A percentile compares a stretch with the other conserved stretches of the same genome.
Evolutionary conservation across 1,284 basidiomycete species (phyloP).

Genomic region (Coniferiporia sulphurascens): DNA sequence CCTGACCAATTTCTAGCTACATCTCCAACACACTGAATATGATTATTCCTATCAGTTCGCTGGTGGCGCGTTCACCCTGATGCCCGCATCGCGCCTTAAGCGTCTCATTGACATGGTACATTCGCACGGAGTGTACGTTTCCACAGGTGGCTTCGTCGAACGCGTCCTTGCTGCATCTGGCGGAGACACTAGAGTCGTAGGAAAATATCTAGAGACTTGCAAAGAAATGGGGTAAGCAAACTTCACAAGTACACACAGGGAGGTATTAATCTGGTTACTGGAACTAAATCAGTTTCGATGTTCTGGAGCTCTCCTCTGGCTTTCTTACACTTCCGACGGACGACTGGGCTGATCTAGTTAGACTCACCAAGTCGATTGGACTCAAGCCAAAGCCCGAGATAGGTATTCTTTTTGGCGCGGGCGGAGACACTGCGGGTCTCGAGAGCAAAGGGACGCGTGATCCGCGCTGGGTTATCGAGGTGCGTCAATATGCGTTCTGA

Average conservation of each 20-base stretch:
- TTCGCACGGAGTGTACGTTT: slow-evolving; percentile 37
- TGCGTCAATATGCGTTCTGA: neutral
- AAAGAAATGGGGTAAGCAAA: slow-evolving; percentile 35
- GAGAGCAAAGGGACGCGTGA: slow-evolving; percentile 38
- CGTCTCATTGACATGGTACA: slow-evolving; percentile 37
- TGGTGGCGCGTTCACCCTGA: slow-evolving; percentile 41
- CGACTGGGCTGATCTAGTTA: slow-evolving; percentile 40
- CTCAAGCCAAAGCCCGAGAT: slow-evolving; percentile 44
- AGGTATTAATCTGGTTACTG: neutral
- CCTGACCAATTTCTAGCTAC: too few species aligned
- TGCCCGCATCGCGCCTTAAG: slow-evolving; percentile 37
- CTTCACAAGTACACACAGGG: neutral
- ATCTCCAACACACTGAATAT: neutral
- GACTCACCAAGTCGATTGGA: slow-evolving; percentile 36
- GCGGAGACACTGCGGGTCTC: slow-evolving; percentile 39
- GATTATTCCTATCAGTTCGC: slow-evolving; percentile 28
- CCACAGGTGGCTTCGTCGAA: slow-evolving; percentile 42
- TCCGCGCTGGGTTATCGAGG: slow-evolving; percentile 39
- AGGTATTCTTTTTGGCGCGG: slow-evolving; percentile 42
- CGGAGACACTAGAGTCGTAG: slow-evolving; percentile 32
- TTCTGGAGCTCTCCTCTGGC: slow-evolving; percentile 41
- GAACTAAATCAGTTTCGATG: slow-evolving; percentile 32
- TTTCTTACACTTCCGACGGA: slow-evolving; percentile 44
- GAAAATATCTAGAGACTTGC: slow-evolving; percentile 37
- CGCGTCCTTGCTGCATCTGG: slow-evolving; percentile 36